A percentile compares a stretch with the other conserved stretches of the same genome.
Evolutionary conservation across 768 basidiomycete species (phyloP).

Genomic region (Krasilnikovozyma curviuscula): DNA sequence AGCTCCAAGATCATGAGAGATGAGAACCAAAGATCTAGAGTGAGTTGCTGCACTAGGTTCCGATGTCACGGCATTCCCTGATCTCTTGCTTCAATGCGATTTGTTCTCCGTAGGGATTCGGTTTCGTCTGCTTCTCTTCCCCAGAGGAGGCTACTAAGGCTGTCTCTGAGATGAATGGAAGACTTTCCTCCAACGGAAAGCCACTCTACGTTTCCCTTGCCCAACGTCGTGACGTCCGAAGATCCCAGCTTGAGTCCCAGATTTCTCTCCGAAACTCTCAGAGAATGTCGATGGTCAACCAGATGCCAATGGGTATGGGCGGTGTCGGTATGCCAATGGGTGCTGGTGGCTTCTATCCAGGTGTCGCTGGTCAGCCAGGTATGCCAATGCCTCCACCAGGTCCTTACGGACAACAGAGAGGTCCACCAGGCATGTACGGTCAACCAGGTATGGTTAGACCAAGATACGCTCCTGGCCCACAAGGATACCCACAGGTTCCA

Average conservation of each 20-base stretch:
- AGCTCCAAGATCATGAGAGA: slow-evolving; percentile 99
- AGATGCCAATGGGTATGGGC: slow-evolving; percentile 31
- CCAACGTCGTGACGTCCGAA: slow-evolving; percentile 91
- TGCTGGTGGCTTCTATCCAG: slow-evolving; percentile 17
- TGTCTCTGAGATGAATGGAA: slow-evolving; percentile 98
- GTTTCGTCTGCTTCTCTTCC: slow-evolving; percentile 96
- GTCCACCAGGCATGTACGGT: slow-evolving; percentile 2
- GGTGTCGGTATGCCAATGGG: slow-evolving; percentile 18
- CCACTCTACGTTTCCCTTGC: slow-evolving; percentile 97
- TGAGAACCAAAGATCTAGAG: slow-evolving; percentile 72
- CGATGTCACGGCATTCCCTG: not conserved
- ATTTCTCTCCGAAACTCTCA: slow-evolving; percentile 86
- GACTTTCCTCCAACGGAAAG: slow-evolving; percentile 32
- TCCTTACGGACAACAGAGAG: slow-evolving; percentile 9
- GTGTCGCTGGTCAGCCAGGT: slow-evolving; percentile 17
- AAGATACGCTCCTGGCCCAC: slow-evolving; percentile 10
- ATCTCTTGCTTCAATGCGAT: not conserved
- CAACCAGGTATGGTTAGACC: slow-evolving; percentile 12
- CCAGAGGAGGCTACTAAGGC: slow-evolving; percentile 99
- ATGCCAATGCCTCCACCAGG: slow-evolving; percentile 17
- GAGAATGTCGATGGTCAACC: slow-evolving; percentile 37
- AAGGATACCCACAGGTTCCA: slow-evolving; percentile 9
- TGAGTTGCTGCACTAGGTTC: slow-evolving; percentile 3
- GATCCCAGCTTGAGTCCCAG: slow-evolving; percentile 96
- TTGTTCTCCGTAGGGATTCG: slow-evolving; percentile 42